Evolutionary conservation across 108 stramenopile genomes (phyloP), one percentile per base, ranked within the genome.

Genomic region (Cyclotella cryptica): DNA sequence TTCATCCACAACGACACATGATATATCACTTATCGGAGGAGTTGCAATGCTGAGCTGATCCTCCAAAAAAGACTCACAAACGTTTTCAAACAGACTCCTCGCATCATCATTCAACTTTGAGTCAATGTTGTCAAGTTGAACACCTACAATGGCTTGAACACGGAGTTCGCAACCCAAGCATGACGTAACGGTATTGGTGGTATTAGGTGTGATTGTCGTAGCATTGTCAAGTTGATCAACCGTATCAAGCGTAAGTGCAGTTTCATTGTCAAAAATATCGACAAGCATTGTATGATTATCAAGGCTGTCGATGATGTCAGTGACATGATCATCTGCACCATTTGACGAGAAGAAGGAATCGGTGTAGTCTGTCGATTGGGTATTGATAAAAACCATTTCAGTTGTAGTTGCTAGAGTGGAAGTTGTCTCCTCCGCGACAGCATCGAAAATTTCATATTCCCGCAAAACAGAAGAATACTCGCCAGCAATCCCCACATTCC

Each of bases 21-120:
- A 43, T 28, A 80, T 44, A 42, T 69, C 59, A n/a, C 44, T 66
- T 0, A 80, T 44, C 10, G 79, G 79, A n/a, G 72, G 71, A 46
- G 66, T 73, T 9, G 79, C 79, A 68, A 72, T 74, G 0, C 22
- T 22, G 22, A 73, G 59, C 41, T 73, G 55, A 4, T 73, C 44
- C 43, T n/a, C n/a, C n/a, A n/a, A n/a, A n/a, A n/a, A n/a, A n/a
- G n/a, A n/a, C n/a, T n/a, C n/a, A n/a, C n/a, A n/a, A n/a, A n/a
- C n/a, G n/a, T n/a, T n/a, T n/a, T n/a, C n/a, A n/a, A n/a, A 35
- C 2, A 2, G 35, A 35, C 35, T 35, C 6, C 6, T 2, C 6
- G 35, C 2, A 35, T 35, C 35, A 35, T 35, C 35, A 35, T 35
- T 35, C 6, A 35, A 35, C 35, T 35, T 35, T 35, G 35, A 35